Evolutionary conservation across 306 rosid genomes (phyloP), one percentile per base, ranked within the genome.

Genomic region (Castanea mollissima): DNA sequence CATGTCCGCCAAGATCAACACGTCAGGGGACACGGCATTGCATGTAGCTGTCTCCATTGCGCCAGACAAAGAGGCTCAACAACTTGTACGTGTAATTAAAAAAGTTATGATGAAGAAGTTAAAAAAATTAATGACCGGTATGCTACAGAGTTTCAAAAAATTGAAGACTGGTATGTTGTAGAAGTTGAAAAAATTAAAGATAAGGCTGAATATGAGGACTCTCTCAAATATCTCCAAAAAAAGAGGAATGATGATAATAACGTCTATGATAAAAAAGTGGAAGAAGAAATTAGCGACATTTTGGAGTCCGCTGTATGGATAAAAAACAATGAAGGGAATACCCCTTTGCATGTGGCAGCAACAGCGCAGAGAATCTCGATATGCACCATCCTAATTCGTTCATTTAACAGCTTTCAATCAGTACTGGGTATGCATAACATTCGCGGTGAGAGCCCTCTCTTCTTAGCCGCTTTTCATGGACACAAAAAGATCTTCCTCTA

Each of bases 391-490:
- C 85, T 90, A 7, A 89, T 84, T 5, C 4, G 0, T 32, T 32
- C 5, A 32, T 32, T 32, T 32, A 4, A 32, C 5, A 4, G 35
- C 35, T 0, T 32, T 4, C 35, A 32, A 32, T 0, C 1, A 23
- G 23, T 23, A 32, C 35, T 32, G 35, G 35, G 27, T 31, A 1
- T 54, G 16, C 76, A 57, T 3, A 90, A 90, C 83, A 13, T 21
- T 1, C 80, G 75, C 0, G 87, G 86, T 0, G 94, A 85, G 85
- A 88, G 87, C 1, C 90, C 94, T 38, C 78, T 90, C 19, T 88
- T 88, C 78, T 32, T 83, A 78, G 92, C 92, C 0, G 90, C 86
- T 56, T 68, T 77, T 5, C 70, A 76, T 32, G 92, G 94, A 34
- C 65, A 76, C 55, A 88, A 75, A 60, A 18, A 68, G 0, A 87